phyloP scores from a whole-genome alignment of 1,284 basidiomycete species.

The Naganishia sp. region DNA sequence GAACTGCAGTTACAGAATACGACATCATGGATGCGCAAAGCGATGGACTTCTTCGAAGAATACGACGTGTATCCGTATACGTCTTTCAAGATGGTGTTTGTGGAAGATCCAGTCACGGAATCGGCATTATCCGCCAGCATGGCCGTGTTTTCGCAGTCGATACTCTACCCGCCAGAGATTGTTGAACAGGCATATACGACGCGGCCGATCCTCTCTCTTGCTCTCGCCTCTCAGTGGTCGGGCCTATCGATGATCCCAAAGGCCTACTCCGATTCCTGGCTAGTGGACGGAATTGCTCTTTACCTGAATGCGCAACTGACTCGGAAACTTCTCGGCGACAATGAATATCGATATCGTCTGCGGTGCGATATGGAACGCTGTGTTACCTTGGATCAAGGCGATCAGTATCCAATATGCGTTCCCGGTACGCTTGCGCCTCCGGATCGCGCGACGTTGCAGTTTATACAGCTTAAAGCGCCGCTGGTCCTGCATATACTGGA shows the following conservation, averaged over 20 bases:
- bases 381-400: slow-evolving; percentile 80
- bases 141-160: slow-evolving; percentile 75
- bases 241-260: slow-evolving; percentile 96
- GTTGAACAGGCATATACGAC: slow-evolving; percentile 95
- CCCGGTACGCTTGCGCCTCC: slow-evolving; percentile 82
- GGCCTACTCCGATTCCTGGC: slow-evolving; percentile 93
- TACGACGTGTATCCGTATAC: slow-evolving; percentile 96
- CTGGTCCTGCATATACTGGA: slow-evolving; percentile 95
- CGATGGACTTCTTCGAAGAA: slow-evolving; percentile 86
- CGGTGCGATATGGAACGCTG: slow-evolving; percentile 98
- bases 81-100: slow-evolving; percentile 94
- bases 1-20: slow-evolving; percentile 66
- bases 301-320: slow-evolving; percentile 90
- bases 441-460: slow-evolving; percentile 71
- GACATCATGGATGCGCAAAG: slow-evolving; percentile 75
- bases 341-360: slow-evolving; percentile 93
- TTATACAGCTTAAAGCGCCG: slow-evolving; percentile 93
- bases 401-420: slow-evolving; percentile 90
- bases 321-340: slow-evolving; percentile 85
- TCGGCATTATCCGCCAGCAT: slow-evolving; percentile 83
- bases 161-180: slow-evolving; percentile 82
- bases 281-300: slow-evolving; percentile 86
- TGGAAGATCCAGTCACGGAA: slow-evolving; percentile 78
- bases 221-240: slow-evolving; percentile 93
- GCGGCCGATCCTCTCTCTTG: slow-evolving; percentile 79